A percentile compares a stretch with the other conserved stretches of the same genome.
Conservation (phyloP, 2,329 filamentous ascomycete genomes). For the Verticillium zaregamsianum region DNA sequence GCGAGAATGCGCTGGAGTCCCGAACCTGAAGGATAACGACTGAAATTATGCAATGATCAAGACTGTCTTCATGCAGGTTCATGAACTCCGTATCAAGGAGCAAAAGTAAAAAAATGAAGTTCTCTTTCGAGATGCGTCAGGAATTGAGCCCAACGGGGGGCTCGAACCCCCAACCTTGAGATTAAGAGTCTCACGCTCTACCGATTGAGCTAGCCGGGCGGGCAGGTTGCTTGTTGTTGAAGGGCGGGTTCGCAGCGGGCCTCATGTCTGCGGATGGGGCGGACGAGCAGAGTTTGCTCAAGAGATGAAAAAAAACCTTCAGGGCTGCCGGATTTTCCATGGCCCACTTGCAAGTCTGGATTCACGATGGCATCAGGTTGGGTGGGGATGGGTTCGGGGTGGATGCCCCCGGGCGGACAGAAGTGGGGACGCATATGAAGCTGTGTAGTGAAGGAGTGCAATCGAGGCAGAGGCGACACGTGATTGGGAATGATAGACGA, state of each 20-base stretch:
- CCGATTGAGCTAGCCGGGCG: conserved; percentile 63
- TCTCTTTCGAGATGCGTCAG: neutral
- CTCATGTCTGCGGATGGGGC: neutral
- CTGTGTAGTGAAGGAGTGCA: neutral
- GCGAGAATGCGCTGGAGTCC: too few relatives aligned
- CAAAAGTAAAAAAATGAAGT: neutral
- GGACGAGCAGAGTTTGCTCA: neutral
- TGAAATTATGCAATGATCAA: too few relatives aligned
- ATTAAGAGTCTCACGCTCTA: conserved; percentile 72
- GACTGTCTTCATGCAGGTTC: too few relatives aligned
- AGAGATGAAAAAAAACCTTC: neutral
- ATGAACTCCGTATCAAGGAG: neutral
- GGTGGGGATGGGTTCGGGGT: neutral
- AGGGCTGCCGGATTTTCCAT: neutral
- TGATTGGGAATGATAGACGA: neutral
- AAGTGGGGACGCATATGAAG: neutral
- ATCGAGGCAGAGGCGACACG: neutral
- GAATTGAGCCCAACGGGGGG: conserved; percentile 5
- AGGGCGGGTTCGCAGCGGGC: neutral
- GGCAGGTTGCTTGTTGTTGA: conserved; percentile 1
- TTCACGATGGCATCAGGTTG: neutral
- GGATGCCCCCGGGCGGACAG: neutral
- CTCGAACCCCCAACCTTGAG: conserved; percentile 55
- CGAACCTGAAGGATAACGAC: too few relatives aligned
- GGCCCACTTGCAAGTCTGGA: neutral